Base-by-base conservation (phyloP, 352 stramenopile species). In the Albugo candida region DNA sequence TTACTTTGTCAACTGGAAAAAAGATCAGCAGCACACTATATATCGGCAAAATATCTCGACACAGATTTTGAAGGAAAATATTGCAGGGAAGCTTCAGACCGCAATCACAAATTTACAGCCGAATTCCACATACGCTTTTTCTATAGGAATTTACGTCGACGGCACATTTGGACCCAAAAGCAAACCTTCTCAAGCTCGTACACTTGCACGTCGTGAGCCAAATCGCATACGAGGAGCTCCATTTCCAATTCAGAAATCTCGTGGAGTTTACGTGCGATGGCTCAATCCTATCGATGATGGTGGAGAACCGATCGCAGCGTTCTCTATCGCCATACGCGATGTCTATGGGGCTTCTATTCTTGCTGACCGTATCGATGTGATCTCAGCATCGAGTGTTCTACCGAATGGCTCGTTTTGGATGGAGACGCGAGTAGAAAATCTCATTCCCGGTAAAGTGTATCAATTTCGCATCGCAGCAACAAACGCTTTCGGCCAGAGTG, bases 21-120 rank as follows among this genome's bases (percentile, higher is more conserved):
- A 42, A 1, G 64, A 81, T 2, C 75, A 71, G 1, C 47, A 68
- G 18, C 42, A 59, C 8, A 53, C 70, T 27, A 49, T 89, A 13
- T 54, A 55, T 38, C 76, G 76, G 17, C 86, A 73, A 24, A 60
- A 41, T 11, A 62, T 82, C 50, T 69, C 73, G 5, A 83, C 71
- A 1, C 55, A 60, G 10, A 60, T 80, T 3, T 89, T 89, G 49
- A 72, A 71, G 1, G 69, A 83, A 21, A 72, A 79, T 31, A 84
- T 86, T 45, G 73, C 86, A 49, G 73, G 76, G n/a, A 68, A 82
- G 39, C 80, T 89, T 36, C 60, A 85, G 51, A 66, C 58, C 13
- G 50, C 69, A 14, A 61, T 85, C 36, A 48, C 35, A 11, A 71
- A 68, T 0, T 58, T 89, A 3, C 39, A 55, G 21, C 55, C 76